A percentile compares a stretch with the other conserved stretches of the same genome.
Evolutionary conservation across 345 rosid genomes (phyloP).

Genomic region (Moringa oleifera): DNA sequence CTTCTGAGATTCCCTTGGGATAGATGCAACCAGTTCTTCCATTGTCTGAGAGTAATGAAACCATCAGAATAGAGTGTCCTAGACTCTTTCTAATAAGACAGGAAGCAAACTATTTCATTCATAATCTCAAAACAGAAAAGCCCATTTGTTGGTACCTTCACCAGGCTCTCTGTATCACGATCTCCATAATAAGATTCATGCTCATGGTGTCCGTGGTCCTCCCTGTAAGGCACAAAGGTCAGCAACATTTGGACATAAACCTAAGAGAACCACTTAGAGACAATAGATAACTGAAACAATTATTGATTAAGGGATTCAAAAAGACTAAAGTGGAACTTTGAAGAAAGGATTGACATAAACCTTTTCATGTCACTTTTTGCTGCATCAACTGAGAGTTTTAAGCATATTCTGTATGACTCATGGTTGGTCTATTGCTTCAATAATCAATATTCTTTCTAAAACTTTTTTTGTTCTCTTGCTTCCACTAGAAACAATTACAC

Average conservation of each 20-base stretch:
- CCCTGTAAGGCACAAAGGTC: slow-evolving; percentile 43
- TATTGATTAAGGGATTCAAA: too few relatives aligned
- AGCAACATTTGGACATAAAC: background rate
- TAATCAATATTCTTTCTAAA: too few relatives aligned
- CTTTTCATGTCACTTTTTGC: too few relatives aligned
- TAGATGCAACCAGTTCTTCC: slow-evolving; percentile 60
- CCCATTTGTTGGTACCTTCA: slow-evolving; percentile 49
- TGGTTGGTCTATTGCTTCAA: too few relatives aligned
- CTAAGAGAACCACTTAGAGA: background rate
- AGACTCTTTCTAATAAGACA: background rate
- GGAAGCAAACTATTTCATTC: background rate
- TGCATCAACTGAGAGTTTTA: too few relatives aligned
- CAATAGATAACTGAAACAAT: background rate
- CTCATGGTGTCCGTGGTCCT: slow-evolving; percentile 84
- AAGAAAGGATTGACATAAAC: too few relatives aligned
- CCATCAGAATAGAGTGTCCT: slow-evolving; percentile 4
- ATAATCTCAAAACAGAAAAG: background rate
- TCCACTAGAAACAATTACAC: too few relatives aligned
- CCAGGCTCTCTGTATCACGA: slow-evolving; percentile 93
- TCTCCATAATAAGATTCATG: slow-evolving; percentile 99
- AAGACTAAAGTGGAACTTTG: too few relatives aligned
- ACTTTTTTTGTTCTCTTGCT: too few relatives aligned
- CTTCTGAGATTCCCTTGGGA: slow-evolving; percentile 52
- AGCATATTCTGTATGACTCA: too few relatives aligned
- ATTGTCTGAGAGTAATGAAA: slow-evolving; percentile 50